Evolutionary conservation across 2,329 filamentous ascomycete genomes (phyloP).

Genomic region (Gaeumannomyces tritici): DNA sequence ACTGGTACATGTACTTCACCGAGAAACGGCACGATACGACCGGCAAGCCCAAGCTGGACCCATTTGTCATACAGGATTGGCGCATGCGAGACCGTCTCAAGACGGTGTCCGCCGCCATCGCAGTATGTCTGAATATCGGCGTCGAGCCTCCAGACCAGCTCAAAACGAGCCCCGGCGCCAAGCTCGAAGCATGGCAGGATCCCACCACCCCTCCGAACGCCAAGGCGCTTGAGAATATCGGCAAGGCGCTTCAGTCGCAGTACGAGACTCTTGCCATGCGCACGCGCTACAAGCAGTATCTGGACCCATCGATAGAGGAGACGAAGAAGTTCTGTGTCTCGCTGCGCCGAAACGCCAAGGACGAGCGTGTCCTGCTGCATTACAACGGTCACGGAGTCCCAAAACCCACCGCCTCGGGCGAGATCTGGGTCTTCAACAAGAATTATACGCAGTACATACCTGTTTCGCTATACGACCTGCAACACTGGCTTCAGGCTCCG

Average conservation of each 20-base stretch:
- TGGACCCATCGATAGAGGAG: constrained; percentile 94
- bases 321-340: constrained; percentile 94
- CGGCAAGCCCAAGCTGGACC: constrained; percentile 66
- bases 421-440: constrained; percentile 99
- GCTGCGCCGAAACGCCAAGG: constrained; percentile 82
- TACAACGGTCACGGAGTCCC: constrained; percentile 98
- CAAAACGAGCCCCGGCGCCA: constrained; percentile 87
- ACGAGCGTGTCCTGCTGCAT: constrained; percentile 92
- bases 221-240: constrained; percentile 88
- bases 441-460: constrained; percentile 99
- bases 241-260: constrained; percentile 89
- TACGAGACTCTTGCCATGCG: constrained; percentile 92
- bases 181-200: constrained; percentile 95
- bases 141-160: constrained; percentile 96
- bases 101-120: constrained; percentile 89
- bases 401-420: constrained; percentile 86
- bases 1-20: constrained; percentile 99
- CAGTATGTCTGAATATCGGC: constrained; percentile 92
- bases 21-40: constrained; percentile 96
- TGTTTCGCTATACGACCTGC: constrained; percentile 87
- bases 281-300: constrained; percentile 94
- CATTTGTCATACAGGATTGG: constrained; percentile 76
- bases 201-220: constrained; percentile 70
- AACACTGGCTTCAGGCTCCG: constrained; percentile 90
- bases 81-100: constrained; percentile 94